These are phyloP conservation scores for Globisporangium emineosum DNA, from an alignment of 352 stramenopile species.

Conservation along the genomic window DNA sequence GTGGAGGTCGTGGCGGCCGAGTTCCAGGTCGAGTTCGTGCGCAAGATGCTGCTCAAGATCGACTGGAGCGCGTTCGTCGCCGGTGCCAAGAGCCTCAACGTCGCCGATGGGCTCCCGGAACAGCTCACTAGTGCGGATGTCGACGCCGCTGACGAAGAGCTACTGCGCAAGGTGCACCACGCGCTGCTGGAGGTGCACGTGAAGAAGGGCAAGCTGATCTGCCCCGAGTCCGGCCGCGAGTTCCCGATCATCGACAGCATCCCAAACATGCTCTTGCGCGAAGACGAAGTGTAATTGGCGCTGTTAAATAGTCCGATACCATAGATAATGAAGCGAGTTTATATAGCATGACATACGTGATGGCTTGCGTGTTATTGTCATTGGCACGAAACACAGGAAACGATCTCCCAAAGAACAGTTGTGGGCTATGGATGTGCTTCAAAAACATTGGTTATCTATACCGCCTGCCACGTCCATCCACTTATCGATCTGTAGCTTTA, in stretches of 20 bases:
- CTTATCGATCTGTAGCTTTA: not conserved
- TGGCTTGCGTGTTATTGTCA: too few relatives aligned
- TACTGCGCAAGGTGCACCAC: slow-evolving; percentile 86
- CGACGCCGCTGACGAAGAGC: slow-evolving; percentile 51
- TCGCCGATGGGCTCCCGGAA: slow-evolving; percentile 70
- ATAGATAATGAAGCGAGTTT: slow-evolving; percentile 34
- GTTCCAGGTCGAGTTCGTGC: slow-evolving; percentile 81
- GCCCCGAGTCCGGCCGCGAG: slow-evolving; percentile 93
- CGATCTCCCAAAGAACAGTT: not conserved
- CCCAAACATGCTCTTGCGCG: slow-evolving; percentile 96
- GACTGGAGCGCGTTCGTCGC: slow-evolving; percentile 87
- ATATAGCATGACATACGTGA: too few relatives aligned
- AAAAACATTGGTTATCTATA: not conserved
- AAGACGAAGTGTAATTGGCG: slow-evolving; percentile 81
- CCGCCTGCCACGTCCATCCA: not conserved
- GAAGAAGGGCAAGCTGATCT: slow-evolving; percentile 94
- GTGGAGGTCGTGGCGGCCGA: slow-evolving; percentile 82
- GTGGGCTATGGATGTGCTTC: not conserved
- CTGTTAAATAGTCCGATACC: not conserved
- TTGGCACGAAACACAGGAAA: not conserved
- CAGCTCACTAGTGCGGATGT: slow-evolving; percentile 37
- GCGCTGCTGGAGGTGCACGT: slow-evolving; percentile 94
- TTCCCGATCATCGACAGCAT: slow-evolving; percentile 98
- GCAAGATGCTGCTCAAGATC: slow-evolving; percentile 89
- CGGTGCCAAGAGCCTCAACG: slow-evolving; percentile 67